A percentile compares a stretch with the other conserved stretches of the same genome.
phyloP scores from a whole-genome alignment of 2,329 filamentous ascomycete genomes.

The Onygena corvina region DNA sequence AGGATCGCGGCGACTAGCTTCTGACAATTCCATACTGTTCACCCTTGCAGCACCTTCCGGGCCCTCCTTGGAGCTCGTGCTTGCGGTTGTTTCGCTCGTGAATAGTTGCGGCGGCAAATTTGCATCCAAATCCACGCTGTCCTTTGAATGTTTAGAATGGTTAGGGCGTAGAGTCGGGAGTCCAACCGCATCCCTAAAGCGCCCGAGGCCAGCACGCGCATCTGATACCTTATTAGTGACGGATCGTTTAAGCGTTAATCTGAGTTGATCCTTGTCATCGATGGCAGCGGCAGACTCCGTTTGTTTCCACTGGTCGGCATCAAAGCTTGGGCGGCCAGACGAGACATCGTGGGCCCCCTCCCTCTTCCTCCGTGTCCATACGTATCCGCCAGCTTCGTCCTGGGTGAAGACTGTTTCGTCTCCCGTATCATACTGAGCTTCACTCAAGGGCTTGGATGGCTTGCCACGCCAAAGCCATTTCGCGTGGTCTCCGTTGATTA shows the following conservation, averaged over 20 bases:
- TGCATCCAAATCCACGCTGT: conserved; percentile 23
- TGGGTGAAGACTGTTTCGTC: conserved; percentile 35
- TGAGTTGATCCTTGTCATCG: conserved; percentile 37
- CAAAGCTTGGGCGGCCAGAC: conserved; percentile 22
- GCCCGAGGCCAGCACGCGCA: conserved; percentile 67
- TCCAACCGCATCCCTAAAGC: conserved; percentile 76
- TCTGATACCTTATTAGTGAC: conserved; percentile 69
- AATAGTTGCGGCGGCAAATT: background rate
- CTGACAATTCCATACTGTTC: background rate
- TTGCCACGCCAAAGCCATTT: conserved; percentile 97
- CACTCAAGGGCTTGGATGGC: conserved; percentile 48
- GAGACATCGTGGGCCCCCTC: conserved; percentile 28
- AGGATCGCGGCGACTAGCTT: background rate
- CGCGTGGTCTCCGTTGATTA: conserved; percentile 67
- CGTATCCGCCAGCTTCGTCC: conserved; percentile 36
- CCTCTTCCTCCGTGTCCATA: conserved; percentile 33
- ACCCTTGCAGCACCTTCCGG: background rate
- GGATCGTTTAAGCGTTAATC: conserved; percentile 61
- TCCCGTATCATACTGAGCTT: conserved; percentile 22
- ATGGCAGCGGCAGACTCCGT: conserved; percentile 20
- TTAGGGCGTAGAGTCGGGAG: conserved; percentile 30
- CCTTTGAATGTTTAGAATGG: conserved; percentile 29
- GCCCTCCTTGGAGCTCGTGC: background rate
- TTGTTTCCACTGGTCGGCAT: conserved; percentile 24
- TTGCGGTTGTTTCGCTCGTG: background rate